These are phyloP conservation scores for Saussurea involucrata DNA, from an alignment of 129 eudicot species.

Conservation along the genomic window DNA sequence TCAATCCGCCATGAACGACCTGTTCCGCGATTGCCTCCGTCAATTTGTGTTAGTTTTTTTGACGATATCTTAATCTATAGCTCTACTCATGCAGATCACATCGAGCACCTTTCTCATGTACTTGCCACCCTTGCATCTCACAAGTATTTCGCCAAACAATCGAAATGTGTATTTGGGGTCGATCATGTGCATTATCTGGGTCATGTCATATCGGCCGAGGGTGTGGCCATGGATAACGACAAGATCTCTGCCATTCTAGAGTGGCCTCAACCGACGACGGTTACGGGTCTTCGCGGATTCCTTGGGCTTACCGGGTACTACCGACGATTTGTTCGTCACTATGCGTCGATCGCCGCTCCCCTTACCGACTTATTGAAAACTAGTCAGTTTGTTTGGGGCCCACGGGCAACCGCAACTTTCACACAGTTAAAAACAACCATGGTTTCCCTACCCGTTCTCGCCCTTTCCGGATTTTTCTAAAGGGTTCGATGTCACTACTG, in stretches of 20 bases:
- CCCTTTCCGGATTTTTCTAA: too few relatives aligned
- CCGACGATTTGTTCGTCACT: background rate
- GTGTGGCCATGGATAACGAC: background rate
- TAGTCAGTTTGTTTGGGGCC: too few relatives aligned
- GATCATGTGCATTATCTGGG: background rate
- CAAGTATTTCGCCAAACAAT: background rate
- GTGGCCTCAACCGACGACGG: background rate
- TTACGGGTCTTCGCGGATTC: background rate
- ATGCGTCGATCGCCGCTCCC: background rate
- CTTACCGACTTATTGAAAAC: background rate
- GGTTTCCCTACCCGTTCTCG: too few relatives aligned
- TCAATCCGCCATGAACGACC: background rate
- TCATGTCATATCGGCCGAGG: background rate
- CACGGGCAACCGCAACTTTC: too few relatives aligned
- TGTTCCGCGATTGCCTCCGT: background rate
- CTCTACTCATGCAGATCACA: background rate
- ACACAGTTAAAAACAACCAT: too few relatives aligned
- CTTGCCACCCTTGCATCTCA: background rate
- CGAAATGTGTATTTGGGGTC: background rate
- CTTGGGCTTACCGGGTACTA: background rate
- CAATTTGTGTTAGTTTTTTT: background rate
- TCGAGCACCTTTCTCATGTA: background rate
- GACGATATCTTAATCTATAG: background rate
- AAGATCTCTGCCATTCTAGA: background rate
- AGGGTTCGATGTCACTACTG: too few relatives aligned